A percentile compares a stretch with the other conserved stretches of the same genome.
phyloP scores from a whole-genome alignment of 1,139 yeast genomes.

The Zygosaccharomyces sapae region DNA sequence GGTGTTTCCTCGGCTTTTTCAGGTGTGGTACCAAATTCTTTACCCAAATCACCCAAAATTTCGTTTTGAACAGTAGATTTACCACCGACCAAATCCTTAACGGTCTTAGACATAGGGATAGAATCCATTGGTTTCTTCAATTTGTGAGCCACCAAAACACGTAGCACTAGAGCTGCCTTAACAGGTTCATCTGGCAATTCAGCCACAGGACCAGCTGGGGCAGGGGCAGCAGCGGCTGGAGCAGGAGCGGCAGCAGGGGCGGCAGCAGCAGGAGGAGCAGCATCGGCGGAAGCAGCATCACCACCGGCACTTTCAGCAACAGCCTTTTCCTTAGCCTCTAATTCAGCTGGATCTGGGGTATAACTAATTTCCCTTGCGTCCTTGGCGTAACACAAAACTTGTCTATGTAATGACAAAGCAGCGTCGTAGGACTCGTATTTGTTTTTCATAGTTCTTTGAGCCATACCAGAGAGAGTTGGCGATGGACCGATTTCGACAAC shows the following conservation, averaged over 20 bases:
- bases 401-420: conserved; percentile 93
- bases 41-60: conserved; percentile 95
- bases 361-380: conserved; percentile 95
- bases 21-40: conserved; percentile 95
- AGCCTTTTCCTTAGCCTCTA: conserved; percentile 40
- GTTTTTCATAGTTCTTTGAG: conserved; percentile 91
- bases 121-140: conserved; percentile 85
- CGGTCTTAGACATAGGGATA: conserved; percentile 84
- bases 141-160: conserved; percentile 91
- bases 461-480: conserved; percentile 98
- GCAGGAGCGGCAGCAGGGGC: conserved; percentile 49
- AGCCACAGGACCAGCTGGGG: conserved; percentile 72
- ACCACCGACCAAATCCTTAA: conserved; percentile 96
- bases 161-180: conserved; percentile 75
- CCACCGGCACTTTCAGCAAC: conserved; percentile 36
- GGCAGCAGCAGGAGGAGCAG: conserved; percentile 46
- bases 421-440: conserved; percentile 98
- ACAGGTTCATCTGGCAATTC: conserved; percentile 86
- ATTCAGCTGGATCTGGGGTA: conserved; percentile 67
- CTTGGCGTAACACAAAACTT: conserved; percentile 90
- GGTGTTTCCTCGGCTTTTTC: conserved; percentile 99
- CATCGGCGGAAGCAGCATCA: conserved; percentile 40
- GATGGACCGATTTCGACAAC: conserved; percentile 98
- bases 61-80: conserved; percentile 98
- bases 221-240: conserved; percentile 57